Percentiles rank a stretch among this genome's conserved stretches.
phyloP scores from a whole-genome alignment of 23 red algal genomes.

The Gracilaria caudata region DNA sequence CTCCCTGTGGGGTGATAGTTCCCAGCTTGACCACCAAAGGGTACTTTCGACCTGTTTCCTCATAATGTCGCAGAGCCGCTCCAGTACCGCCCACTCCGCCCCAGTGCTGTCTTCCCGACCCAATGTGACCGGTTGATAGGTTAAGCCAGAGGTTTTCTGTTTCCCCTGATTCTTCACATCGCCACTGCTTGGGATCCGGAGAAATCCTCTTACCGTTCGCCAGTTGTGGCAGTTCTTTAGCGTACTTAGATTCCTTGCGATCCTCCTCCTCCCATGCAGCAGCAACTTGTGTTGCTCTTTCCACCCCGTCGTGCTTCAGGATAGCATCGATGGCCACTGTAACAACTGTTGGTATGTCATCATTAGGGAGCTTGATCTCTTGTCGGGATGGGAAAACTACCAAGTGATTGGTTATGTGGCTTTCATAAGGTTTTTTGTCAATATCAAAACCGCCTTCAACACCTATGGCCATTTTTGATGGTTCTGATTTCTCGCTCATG shows the following conservation, averaged over 20 bases:
- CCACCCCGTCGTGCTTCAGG: constrained; percentile 7
- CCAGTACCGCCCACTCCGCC: constrained; percentile 75
- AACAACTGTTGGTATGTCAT: constrained; percentile 42
- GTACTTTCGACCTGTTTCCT: constrained; percentile 81
- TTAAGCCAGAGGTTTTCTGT: constrained; percentile 97
- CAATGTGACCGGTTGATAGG: constrained; percentile 81
- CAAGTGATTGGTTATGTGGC: constrained; percentile 40
- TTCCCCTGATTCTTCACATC: constrained; percentile 78
- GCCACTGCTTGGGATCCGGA: constrained; percentile 80
- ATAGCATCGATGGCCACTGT: constrained; percentile 25
- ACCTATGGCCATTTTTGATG: constrained; percentile 80
- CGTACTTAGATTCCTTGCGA: constrained; percentile 79
- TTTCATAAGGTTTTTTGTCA: constrained; percentile 17
- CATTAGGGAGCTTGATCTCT: constrained; percentile 35
- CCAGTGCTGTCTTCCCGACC: constrained; percentile 79
- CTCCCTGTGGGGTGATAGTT: constrained; percentile 90
- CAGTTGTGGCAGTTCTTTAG: constrained; percentile 70
- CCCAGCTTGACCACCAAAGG: constrained; percentile 96
- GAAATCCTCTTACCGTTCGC: constrained; percentile 71
- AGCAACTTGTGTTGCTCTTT: constrained; percentile 34
- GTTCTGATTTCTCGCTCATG: constrained; percentile 25
- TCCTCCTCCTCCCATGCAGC: constrained; percentile 84
- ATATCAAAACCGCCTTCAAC: constrained; percentile 72
- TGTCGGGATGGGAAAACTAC: constrained; percentile 36
- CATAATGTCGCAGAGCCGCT: constrained; percentile 77